Evolutionary conservation across 495 filamentous ascomycete genomes (phyloP).

Genomic region (Pseudevernia furfuracea): DNA sequence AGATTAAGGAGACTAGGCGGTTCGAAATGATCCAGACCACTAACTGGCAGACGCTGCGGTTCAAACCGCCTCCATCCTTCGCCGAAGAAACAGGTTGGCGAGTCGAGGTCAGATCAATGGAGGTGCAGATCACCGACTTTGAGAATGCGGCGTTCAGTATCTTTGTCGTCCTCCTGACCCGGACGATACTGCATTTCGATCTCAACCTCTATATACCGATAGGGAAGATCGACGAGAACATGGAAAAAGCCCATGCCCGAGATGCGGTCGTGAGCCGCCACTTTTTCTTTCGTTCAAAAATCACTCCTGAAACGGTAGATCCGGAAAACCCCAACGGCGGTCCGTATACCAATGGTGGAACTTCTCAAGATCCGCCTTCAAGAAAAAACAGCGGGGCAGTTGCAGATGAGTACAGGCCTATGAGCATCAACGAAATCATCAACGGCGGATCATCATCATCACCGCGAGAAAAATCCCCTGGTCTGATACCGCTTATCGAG

Average conservation of each 20-base stretch:
- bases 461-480: not conserved
- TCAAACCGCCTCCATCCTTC: constrained; percentile 76
- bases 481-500: too few species aligned
- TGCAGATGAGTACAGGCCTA: constrained; percentile 33
- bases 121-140: constrained; percentile 96
- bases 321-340: too few species aligned
- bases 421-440: constrained; percentile 89
- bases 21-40: constrained; percentile 97
- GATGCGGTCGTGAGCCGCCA: constrained; percentile 75
- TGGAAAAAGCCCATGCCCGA: constrained; percentile 86
- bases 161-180: constrained; percentile 94
- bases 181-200: constrained; percentile 85
- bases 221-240: constrained; percentile 70
- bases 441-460: constrained; percentile 21
- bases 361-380: too few species aligned
- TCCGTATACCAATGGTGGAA: too few species aligned
- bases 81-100: constrained; percentile 84
- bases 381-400: constrained; percentile 30
- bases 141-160: constrained; percentile 95
- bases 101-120: constrained; percentile 96
- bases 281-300: constrained; percentile 81
- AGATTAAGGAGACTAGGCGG: constrained; percentile 79
- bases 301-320: too few species aligned
- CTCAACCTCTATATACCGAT: constrained; percentile 98
- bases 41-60: constrained; percentile 99